Percentiles rank a stretch among this genome's conserved stretches.
Conservation (phyloP, 495 filamentous ascomycete species). For the Aspergillus incahuasiensis region DNA sequence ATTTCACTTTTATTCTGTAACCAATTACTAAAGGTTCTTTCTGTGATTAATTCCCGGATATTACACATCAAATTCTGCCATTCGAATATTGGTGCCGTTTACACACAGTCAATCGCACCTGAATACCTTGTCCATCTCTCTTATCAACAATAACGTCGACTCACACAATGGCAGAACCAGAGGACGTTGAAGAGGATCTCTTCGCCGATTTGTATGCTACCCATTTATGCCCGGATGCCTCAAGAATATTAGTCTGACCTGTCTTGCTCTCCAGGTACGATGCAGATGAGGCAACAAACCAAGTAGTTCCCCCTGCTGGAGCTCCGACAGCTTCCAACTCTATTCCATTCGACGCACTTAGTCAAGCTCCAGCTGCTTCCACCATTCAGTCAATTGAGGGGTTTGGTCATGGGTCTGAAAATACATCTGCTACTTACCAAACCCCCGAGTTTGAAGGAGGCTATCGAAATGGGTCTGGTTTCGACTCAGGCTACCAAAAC, state of each 20-base stretch:
- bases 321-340: conserved; percentile 27
- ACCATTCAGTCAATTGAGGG: conserved; percentile 26
- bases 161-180: conserved; percentile 70
- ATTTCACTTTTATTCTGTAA: not conserved
- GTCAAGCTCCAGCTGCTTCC: conserved; percentile 23
- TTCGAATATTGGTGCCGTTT: not conserved
- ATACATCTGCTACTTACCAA: conserved; percentile 28
- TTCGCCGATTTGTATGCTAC: conserved; percentile 89
- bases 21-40: not conserved
- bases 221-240: not conserved
- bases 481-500: conserved; percentile 43
- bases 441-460: conserved; percentile 45
- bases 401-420: conserved; percentile 40
- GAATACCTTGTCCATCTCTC: not conserved
- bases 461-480: conserved; percentile 62
- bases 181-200: conserved; percentile 94
- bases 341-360: conserved; percentile 16
- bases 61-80: not conserved
- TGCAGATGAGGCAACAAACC: conserved; percentile 63
- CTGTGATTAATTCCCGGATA: not conserved
- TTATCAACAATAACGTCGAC: not conserved
- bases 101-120: not conserved
- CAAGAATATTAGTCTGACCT: not conserved
- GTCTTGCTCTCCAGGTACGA: conserved; percentile 63
- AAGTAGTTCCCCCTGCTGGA: conserved; percentile 33